Percentiles rank a stretch among this genome's conserved stretches.
These are phyloP conservation scores for Colletotrichum acutatum DNA, from an alignment of 2,329 filamentous ascomycete genomes.

Conservation along the genomic window DNA sequence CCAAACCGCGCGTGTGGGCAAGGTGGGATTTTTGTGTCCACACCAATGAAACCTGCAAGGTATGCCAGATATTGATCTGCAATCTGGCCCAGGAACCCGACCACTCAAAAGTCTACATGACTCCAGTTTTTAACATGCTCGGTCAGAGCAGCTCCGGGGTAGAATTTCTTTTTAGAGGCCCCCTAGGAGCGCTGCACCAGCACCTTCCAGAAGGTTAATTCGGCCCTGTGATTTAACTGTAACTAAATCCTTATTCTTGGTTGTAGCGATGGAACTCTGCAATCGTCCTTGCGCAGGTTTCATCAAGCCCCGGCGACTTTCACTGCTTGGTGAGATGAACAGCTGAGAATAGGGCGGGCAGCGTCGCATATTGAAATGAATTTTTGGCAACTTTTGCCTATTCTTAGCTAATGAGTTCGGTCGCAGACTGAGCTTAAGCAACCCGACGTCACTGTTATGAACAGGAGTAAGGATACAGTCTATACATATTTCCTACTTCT, in stretches of 20 bases:
- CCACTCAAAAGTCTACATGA: background rate
- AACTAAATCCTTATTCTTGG: background rate
- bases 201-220: slow-evolving; percentile 32
- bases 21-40: slow-evolving; percentile 11
- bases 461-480: background rate
- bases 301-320: background rate
- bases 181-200: background rate
- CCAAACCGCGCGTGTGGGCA: background rate
- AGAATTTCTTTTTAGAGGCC: background rate
- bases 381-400: slow-evolving; percentile 49
- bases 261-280: slow-evolving; percentile 15
- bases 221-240: slow-evolving; percentile 19
- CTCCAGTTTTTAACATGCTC: background rate
- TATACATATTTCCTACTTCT: background rate
- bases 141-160: background rate
- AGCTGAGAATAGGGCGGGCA: background rate
- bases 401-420: background rate
- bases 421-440: background rate
- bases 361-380: background rate
- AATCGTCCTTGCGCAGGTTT: slow-evolving; percentile 12
- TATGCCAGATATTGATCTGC: slow-evolving; percentile 30
- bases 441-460: background rate
- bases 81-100: slow-evolving; percentile 12
- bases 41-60: slow-evolving; percentile 31
- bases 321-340: slow-evolving; percentile 20